Evolutionary conservation across 2,329 filamentous ascomycete genomes (phyloP).

Genomic region (Claviceps sp.): DNA sequence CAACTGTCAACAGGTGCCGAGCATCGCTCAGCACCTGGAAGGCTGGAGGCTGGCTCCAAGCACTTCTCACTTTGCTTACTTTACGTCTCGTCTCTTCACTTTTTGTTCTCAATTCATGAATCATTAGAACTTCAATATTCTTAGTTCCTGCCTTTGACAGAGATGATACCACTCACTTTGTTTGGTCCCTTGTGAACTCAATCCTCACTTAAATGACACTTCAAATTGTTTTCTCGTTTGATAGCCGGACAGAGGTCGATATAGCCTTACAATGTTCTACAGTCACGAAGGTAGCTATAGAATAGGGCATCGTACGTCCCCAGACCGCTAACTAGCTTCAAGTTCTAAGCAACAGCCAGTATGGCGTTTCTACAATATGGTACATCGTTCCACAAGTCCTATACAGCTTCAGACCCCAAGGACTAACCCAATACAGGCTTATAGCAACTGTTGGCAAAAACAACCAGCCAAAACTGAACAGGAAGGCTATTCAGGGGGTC

Average conservation of each 20-base stretch:
- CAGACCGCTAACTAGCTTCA: slow-evolving; percentile 12
- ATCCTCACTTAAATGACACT: neutral
- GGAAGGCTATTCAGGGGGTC: slow-evolving; percentile 80
- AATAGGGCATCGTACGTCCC: neutral
- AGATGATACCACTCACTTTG: neutral
- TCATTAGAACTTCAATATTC: no score
- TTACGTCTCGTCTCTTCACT: no score
- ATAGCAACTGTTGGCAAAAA: slow-evolving; percentile 79
- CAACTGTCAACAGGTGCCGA: no score
- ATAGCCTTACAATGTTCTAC: slow-evolving; percentile 62
- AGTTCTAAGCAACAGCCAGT: slow-evolving; percentile 73
- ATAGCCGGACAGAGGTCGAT: neutral
- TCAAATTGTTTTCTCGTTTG: neutral
- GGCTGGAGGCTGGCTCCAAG: no score
- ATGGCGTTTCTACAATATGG: slow-evolving; percentile 94
- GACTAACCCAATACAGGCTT: slow-evolving; percentile 44
- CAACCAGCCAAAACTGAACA: slow-evolving; percentile 57
- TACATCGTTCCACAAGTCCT: slow-evolving; percentile 26
- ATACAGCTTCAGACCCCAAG: no score
- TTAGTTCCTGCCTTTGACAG: no score
- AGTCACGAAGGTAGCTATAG: slow-evolving; percentile 65
- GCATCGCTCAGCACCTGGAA: no score
- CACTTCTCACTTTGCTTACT: no score
- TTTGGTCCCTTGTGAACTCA: neutral
- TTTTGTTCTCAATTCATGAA: no score